These are phyloP conservation scores for Eimeria tenella DNA, from an alignment of 169 alveolate genomes.

Conservation along the genomic window DNA sequence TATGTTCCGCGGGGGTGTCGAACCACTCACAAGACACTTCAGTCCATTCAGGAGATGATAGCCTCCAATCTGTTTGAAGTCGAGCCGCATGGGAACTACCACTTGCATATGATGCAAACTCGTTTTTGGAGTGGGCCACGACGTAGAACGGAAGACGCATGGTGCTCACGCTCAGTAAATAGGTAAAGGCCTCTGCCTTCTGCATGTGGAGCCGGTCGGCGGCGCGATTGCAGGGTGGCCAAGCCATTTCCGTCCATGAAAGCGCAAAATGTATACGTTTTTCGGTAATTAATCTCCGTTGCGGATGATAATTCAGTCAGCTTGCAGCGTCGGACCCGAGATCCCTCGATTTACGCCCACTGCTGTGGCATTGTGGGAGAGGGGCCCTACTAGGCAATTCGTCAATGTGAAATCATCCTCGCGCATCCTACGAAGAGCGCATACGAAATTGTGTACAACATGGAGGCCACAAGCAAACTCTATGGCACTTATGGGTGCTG, in stretches of 20 bases:
- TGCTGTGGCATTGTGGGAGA: neutral
- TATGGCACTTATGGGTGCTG: too few relatives aligned
- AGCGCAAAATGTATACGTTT: too few relatives aligned
- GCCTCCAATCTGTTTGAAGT: too few relatives aligned
- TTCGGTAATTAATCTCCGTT: neutral
- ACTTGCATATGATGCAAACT: too few relatives aligned
- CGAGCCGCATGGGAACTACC: too few relatives aligned
- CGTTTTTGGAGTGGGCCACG: too few relatives aligned
- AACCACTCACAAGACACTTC: neutral
- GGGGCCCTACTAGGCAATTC: conserved; percentile 32
- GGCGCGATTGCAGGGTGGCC: neutral
- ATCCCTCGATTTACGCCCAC: conserved; percentile 9
- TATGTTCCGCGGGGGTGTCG: neutral
- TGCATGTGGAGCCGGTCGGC: conserved; percentile 54
- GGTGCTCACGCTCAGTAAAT: too few relatives aligned
- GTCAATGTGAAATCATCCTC: neutral
- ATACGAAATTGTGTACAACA: too few relatives aligned
- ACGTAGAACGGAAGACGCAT: too few relatives aligned
- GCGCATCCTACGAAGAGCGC: too few relatives aligned
- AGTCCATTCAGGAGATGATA: neutral
- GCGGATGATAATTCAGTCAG: conserved; percentile 1
- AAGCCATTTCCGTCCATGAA: too few relatives aligned
- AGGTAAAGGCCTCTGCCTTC: neutral
- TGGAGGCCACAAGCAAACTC: too few relatives aligned
- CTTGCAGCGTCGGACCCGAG: neutral